phyloP scores from a whole-genome alignment of 1,139 yeast species.

The Debaryomyces robertsiae region DNA sequence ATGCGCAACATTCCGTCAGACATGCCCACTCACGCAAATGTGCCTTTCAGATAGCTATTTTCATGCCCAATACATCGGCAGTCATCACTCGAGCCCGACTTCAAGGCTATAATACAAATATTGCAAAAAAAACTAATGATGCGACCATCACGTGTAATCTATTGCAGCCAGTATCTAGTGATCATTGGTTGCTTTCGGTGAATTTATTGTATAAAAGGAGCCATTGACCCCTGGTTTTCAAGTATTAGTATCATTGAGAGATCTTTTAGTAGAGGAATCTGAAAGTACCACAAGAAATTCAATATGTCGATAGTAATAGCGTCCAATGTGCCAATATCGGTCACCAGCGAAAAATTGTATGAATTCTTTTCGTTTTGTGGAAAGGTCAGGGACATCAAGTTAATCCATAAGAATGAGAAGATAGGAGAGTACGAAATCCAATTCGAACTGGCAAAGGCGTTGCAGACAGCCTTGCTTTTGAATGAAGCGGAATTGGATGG shows the following conservation, averaged over 20 bases:
- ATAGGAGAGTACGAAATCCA: constrained; percentile 49
- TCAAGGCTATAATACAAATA: constrained; percentile 4
- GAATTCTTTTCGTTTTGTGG: constrained; percentile 84
- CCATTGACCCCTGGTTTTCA: background rate
- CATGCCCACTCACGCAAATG: too few species aligned
- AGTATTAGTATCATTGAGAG: too few species aligned
- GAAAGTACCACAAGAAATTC: too few species aligned
- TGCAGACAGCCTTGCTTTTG: constrained; percentile 70
- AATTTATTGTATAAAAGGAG: background rate
- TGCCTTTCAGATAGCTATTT: too few species aligned
- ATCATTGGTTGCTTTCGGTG: constrained; percentile 6
- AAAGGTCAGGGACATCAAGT: constrained; percentile 50
- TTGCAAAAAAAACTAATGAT: background rate
- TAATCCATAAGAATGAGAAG: constrained; percentile 30
- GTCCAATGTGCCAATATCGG: constrained; percentile 57
- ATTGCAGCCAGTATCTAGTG: constrained; percentile 2
- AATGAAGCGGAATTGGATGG: constrained; percentile 77
- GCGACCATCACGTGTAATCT: constrained; percentile 2
- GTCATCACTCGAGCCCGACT: too few species aligned
- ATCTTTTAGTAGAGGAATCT: too few species aligned
- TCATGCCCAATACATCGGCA: too few species aligned
- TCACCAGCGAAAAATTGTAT: constrained; percentile 56
- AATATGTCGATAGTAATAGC: constrained; percentile 53
- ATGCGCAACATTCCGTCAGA: too few species aligned
- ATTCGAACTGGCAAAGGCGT: constrained; percentile 63